Base-by-base conservation (phyloP, 2,329 filamentous ascomycete species). In the Aspergillus sojae region DNA sequence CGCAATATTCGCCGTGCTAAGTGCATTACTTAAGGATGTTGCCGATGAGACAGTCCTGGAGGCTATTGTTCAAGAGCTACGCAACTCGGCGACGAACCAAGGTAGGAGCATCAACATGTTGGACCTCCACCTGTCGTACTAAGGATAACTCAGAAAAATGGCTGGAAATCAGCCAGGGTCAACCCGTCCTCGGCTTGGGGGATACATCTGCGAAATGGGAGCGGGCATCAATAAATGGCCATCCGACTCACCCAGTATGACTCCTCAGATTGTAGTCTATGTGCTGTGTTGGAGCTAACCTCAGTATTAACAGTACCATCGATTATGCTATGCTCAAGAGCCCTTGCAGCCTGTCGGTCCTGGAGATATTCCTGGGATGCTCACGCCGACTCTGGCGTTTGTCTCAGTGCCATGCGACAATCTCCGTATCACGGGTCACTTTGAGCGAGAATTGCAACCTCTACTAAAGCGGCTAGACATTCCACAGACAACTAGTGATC, bases 201-300 rank as follows among this genome's bases (percentile, higher is more conserved):
- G 26, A 50, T 41, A 23, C 41, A 34, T 62, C 59, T 4, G 19
- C 60, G n/a, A 53, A 26, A 4, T 69, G 67, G 67, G 67, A 69
- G 34, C 43, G 59, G 43, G 21, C 67, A 3, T n/a, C 67, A 46
- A 57, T 68, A 32, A 65, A 39, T 19, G 66, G 67, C n/a, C 67
- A 69, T 58, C 67, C 67, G 23, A 68, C 32, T 10, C 67, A 69
- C 62, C 67, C 67, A 9, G 67, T 69, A 61, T 34, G 61, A 14
- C 19, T 12, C 5, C 10, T 14, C 21, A 48, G 14, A 36, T 16
- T 14, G 5, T 14, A 36, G 5, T 16, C 5, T 21, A n/a, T 28
- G 6, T 19, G 19, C 43, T 28, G 28, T 7, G 14, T 23, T 12
- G 12, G 5, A 1, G 2, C 46, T 36, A 46, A 50, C 36, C 26